Evolutionary conservation across 768 basidiomycete species (phyloP), one percentile per base, ranked within the genome.

Genomic region (Tylopilus balloui): DNA sequence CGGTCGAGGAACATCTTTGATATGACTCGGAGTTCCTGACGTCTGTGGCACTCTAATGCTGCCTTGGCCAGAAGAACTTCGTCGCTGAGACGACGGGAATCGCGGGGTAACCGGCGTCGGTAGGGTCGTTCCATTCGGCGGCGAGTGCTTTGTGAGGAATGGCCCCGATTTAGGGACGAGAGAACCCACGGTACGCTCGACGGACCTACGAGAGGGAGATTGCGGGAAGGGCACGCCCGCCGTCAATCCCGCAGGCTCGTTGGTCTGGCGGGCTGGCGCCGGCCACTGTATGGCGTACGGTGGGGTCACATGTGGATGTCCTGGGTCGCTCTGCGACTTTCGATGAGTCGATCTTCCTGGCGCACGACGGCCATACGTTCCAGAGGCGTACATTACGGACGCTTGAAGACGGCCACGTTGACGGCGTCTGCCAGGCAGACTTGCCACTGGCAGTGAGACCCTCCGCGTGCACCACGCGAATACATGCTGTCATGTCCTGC

Each of bases 241-340:
- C n/a, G n/a, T n/a, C n/a, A n/a, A n/a, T n/a, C n/a, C n/a, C n/a
- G 37, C 42, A 27, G 61, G 57, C 17, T 56, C 64, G 7, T 55
- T 57, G 17, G 41, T 19, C 11, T 56, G 63, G 19, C 62, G 65
- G 3, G 54, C 57, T 6, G 65, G 65, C 6, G 56, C 40, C 23
- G 66, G 66, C 54, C 65, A 51, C 15, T n/a, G 53, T 17, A 57
- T 32, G 43, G 52, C 52, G 45, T 66, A 59, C 0, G 66, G 67
- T 7, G 58, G 63, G 12, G 43, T 34, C 24, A 56, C 51, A 37
- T 54, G 54, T 1, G 50, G 14, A 21, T 61, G 54, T 23, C 55
- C 63, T 27, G 65, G 59, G 46, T 67, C 66, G 39, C 63, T 61
- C 2, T 51, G 51, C 19, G 57, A 13, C 31, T 54, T 53, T 24